phyloP scores from a whole-genome alignment of 306 rosid genomes.

The Quercus rubra region DNA sequence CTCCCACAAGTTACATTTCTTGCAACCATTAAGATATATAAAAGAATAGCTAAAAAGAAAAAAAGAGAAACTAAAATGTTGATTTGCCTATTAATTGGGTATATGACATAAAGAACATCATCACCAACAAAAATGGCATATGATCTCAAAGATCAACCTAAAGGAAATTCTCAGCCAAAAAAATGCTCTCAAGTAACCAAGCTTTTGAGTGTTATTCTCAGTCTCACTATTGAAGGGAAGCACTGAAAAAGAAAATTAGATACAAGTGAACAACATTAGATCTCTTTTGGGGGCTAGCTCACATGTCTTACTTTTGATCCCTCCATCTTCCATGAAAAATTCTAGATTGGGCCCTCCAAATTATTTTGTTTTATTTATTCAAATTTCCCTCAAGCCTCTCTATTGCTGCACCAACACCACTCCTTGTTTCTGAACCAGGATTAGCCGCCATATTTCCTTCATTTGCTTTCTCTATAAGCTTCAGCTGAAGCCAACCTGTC shows the following conservation, averaged over 20 bases:
- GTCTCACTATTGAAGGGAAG: not conserved
- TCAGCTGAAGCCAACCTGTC: constrained; percentile 90
- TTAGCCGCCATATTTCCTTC: constrained; percentile 44
- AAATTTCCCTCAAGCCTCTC: constrained; percentile 81
- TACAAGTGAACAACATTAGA: not conserved
- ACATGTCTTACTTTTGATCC: not conserved
- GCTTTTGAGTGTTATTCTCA: not conserved
- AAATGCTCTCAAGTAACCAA: not conserved
- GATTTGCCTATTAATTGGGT: not conserved
- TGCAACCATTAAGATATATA: too few species aligned
- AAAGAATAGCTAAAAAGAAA: not conserved
- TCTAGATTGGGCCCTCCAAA: not conserved
- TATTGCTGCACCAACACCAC: constrained; percentile 85
- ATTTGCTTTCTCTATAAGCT: constrained; percentile 85
- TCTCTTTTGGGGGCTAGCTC: not conserved
- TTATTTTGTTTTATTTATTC: constrained; percentile 47
- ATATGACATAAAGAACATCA: not conserved
- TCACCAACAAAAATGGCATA: not conserved
- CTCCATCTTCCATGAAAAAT: not conserved
- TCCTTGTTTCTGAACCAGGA: constrained; percentile 46
- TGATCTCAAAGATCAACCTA: not conserved
- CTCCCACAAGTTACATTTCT: too few species aligned
- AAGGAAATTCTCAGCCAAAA: not conserved
- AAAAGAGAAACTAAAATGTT: not conserved
- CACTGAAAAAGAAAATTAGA: not conserved